These are phyloP conservation scores for Acephala macrosclerotiorum DNA, from an alignment of 2,329 filamentous ascomycete genomes.

Conservation along the genomic window DNA sequence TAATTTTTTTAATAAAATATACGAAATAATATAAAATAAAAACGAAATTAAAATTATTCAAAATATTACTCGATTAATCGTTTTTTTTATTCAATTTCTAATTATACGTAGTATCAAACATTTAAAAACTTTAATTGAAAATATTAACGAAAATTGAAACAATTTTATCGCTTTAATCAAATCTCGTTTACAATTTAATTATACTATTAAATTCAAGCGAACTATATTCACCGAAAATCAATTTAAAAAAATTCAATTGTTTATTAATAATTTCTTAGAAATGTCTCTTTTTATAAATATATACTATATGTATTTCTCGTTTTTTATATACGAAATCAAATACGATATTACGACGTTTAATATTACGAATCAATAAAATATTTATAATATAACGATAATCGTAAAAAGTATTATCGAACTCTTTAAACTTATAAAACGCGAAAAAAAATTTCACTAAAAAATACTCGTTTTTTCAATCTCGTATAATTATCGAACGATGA, in stretches of 20 bases:
- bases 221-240: slow-evolving; percentile 50
- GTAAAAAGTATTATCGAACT: slow-evolving; percentile 30
- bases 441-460: slow-evolving; percentile 40
- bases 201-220: slow-evolving; percentile 50
- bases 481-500: too few species aligned
- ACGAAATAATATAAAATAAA: too few species aligned
- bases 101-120: slow-evolving; percentile 25
- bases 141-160: slow-evolving; percentile 51
- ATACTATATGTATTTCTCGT: slow-evolving; percentile 57
- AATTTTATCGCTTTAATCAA: slow-evolving; percentile 48
- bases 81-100: slow-evolving; percentile 19
- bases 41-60: too few species aligned
- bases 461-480: slow-evolving; percentile 41
- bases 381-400: neutral
- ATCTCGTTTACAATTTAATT: slow-evolving; percentile 52
- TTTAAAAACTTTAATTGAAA: slow-evolving; percentile 48
- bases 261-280: slow-evolving; percentile 45
- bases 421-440: slow-evolving; percentile 33
- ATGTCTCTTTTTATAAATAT: slow-evolving; percentile 49
- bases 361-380: neutral
- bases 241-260: slow-evolving; percentile 49
- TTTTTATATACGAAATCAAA: slow-evolving; percentile 57
- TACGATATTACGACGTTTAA: slow-evolving; percentile 48
- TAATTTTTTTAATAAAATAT: too few species aligned
- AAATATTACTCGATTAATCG: slow-evolving; percentile 37